phyloP scores from a whole-genome alignment of 2,329 filamentous ascomycete genomes.

The Verticillium longisporum region DNA sequence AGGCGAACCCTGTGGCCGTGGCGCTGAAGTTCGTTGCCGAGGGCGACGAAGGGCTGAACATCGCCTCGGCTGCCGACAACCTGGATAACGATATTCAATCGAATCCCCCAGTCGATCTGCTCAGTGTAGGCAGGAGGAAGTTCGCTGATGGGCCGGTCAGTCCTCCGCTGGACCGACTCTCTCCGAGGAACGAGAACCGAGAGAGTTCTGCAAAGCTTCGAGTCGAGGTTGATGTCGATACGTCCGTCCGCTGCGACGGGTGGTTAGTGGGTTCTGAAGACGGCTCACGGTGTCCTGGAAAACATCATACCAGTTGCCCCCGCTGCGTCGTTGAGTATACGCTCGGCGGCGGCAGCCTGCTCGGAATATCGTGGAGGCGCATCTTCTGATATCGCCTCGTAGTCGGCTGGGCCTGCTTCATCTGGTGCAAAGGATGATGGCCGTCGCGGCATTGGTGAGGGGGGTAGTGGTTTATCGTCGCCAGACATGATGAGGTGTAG shows the following conservation, averaged over 20 bases:
- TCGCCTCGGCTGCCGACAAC: constrained; percentile 47
- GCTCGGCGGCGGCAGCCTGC: background rate
- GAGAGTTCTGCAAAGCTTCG: constrained; percentile 5
- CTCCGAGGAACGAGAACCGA: constrained; percentile 6
- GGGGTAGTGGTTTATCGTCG: background rate
- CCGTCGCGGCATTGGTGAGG: background rate
- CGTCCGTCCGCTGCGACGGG: constrained; percentile 5
- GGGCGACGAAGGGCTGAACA: constrained; percentile 48
- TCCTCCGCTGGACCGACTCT: background rate
- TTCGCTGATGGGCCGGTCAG: constrained; percentile 2
- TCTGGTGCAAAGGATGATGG: background rate
- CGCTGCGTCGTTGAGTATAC: background rate
- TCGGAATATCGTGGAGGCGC: background rate
- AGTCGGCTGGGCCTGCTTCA: background rate
- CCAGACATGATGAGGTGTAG: background rate
- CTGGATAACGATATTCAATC: constrained; percentile 47
- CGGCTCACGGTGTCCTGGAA: background rate
- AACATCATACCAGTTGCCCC: background rate
- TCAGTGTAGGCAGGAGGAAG: constrained; percentile 1
- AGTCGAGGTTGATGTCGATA: constrained; percentile 10
- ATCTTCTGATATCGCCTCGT: background rate
- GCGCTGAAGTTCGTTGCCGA: constrained; percentile 39
- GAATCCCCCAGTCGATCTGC: background rate
- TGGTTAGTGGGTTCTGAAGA: background rate
- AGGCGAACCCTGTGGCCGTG: constrained; percentile 44